A percentile compares a stretch with the other conserved stretches of the same genome.
These are phyloP conservation scores for Ceratocystis destructans DNA, from an alignment of 2,329 filamentous ascomycete genomes.

Conservation along the genomic window DNA sequence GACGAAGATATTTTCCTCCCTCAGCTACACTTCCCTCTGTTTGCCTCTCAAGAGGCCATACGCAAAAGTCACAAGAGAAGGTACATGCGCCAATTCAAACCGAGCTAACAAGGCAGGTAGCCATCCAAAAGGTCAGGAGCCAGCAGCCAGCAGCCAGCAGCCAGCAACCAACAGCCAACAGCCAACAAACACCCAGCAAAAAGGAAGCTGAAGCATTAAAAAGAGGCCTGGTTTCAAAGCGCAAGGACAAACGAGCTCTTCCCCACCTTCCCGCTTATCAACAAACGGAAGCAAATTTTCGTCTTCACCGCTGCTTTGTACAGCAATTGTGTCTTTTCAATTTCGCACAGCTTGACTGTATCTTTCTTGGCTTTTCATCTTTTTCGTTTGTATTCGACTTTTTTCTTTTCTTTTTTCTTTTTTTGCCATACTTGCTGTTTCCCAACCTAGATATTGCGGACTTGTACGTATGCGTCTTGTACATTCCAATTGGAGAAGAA, in stretches of 20 bases:
- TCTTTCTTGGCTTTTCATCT: neutral
- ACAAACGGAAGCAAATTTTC: neutral
- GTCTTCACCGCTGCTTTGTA: neutral
- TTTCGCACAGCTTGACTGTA: neutral
- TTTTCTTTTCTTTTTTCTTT: neutral
- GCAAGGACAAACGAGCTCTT: neutral
- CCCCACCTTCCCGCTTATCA: no score
- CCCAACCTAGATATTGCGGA: neutral
- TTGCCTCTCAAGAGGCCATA: neutral
- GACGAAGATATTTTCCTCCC: no score
- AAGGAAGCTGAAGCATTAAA: neutral
- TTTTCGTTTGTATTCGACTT: neutral
- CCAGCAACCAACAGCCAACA: no score
- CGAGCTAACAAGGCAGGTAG: no score
- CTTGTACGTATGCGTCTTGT: neutral
- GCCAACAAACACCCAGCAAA: no score
- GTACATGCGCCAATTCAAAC: no score
- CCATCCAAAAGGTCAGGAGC: no score
- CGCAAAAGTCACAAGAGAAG: no score
- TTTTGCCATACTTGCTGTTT: neutral
- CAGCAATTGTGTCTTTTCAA: no score
- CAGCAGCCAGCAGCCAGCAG: no score
- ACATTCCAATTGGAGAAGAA: neutral
- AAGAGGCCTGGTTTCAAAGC: no score
- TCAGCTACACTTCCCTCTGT: neutral